phyloP scores from a whole-genome alignment of 164 flowering plant genomes.

The Buxus sempervirens region DNA sequence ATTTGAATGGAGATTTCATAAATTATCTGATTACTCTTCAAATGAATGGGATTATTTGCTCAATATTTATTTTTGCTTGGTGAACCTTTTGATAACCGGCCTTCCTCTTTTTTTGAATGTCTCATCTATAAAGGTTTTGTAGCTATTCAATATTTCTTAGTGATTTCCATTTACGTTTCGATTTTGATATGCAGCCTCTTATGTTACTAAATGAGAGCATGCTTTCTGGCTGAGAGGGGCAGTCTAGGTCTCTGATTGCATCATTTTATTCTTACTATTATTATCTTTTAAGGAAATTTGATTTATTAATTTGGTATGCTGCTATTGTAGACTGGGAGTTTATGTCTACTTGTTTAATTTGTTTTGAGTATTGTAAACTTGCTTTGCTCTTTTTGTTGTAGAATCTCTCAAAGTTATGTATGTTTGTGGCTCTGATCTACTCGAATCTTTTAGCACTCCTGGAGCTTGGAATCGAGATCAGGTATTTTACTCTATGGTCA shows the following conservation, averaged over 20 bases:
- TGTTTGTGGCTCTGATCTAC: constrained; percentile 91
- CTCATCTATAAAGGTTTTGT: too few relatives aligned
- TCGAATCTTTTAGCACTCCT: constrained; percentile 69
- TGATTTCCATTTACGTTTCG: neutral
- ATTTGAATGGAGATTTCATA: too few relatives aligned
- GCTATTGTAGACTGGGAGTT: neutral
- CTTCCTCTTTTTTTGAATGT: too few relatives aligned
- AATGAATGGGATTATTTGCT: too few relatives aligned
- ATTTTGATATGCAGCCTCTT: neutral
- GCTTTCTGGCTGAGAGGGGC: neutral
- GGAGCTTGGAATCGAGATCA: constrained; percentile 86
- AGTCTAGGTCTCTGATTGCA: neutral
- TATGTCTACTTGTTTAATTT: neutral
- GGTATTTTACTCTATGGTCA: constrained; percentile 31
- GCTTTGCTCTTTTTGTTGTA: constrained; percentile 22
- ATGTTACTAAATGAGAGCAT: neutral
- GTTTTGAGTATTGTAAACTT: neutral
- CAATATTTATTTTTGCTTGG: too few relatives aligned
- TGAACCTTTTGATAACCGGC: too few relatives aligned
- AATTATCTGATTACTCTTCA: too few relatives aligned
- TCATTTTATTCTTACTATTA: neutral
- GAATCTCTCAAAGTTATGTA: constrained; percentile 76
- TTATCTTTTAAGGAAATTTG: neutral
- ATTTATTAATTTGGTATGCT: too few relatives aligned
- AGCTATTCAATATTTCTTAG: too few relatives aligned